These are phyloP conservation scores for Coleophoma cylindrospora DNA, from an alignment of 2,329 filamentous ascomycete genomes.

Conservation along the genomic window DNA sequence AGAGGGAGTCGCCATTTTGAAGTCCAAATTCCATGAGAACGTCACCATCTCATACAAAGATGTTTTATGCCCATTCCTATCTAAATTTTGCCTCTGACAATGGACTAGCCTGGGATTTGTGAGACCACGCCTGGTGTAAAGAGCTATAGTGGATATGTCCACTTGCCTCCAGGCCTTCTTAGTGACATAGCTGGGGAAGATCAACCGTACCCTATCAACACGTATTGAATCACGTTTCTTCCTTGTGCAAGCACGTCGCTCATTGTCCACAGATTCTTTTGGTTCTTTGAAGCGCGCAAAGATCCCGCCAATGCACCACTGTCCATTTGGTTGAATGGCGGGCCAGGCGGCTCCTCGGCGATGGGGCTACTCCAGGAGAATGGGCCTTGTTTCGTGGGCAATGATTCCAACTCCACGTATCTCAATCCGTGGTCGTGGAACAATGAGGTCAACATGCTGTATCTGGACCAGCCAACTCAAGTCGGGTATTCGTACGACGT, in stretches of 20 bases:
- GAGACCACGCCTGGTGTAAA: constrained; percentile 9
- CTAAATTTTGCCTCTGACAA: not conserved
- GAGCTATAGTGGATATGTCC: constrained; percentile 9
- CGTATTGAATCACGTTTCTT: not conserved
- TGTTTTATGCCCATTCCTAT: constrained; percentile 11
- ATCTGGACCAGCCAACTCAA: constrained; percentile 56
- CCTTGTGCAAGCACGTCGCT: too few relatives aligned
- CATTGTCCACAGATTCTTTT: constrained; percentile 26
- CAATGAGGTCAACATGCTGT: constrained; percentile 46
- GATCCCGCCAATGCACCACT: constrained; percentile 41
- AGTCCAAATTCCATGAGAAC: constrained; percentile 30
- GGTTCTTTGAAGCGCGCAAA: constrained; percentile 36
- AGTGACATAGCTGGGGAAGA: constrained; percentile 3
- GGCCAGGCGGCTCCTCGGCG: constrained; percentile 56
- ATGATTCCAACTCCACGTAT: constrained; percentile 37
- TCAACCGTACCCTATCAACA: constrained; percentile 8
- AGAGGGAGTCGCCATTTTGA: constrained; percentile 27
- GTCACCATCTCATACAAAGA: constrained; percentile 35
- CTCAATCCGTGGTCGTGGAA: constrained; percentile 59
- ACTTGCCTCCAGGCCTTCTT: constrained; percentile 8
- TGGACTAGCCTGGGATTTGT: constrained; percentile 5
- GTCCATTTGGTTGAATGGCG: constrained; percentile 60
- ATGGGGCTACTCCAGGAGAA: constrained; percentile 53
- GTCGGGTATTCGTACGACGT: constrained; percentile 50
- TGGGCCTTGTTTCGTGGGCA: constrained; percentile 35